phyloP scores from a whole-genome alignment of 129 eudicot genomes.

The Helianthus annuus region HanXRQr2.0-SUNRISE NC_035444.2:2705085-2705584 shows the following conservation, averaged over 20 bases:
- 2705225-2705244: constrained; percentile 5
- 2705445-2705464: no score
- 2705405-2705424: neutral
- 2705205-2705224: constrained; percentile 6
- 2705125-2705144: constrained; percentile 30
- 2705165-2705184: constrained; percentile 35
- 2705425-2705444: no score
- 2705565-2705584: no score
- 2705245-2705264: constrained; percentile 33
- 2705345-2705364: constrained; percentile 24
- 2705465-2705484: no score
- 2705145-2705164: constrained; percentile 36
- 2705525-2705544: no score
- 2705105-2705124: constrained; percentile 22
- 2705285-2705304: constrained; percentile 8
- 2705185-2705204: constrained; percentile 32
- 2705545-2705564: no score
- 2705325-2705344: constrained; percentile 33
- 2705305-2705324: constrained; percentile 32
- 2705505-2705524: no score
- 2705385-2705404: constrained; percentile 22
- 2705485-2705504: no score
- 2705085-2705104: constrained; percentile 28
- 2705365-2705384: constrained; percentile 15
- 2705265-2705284: constrained; percentile 3